A percentile compares a stretch with the other conserved stretches of the same genome.
phyloP scores from a whole-genome alignment of 805 yeast species.

The Zygotorulaspora danielsina region DNA sequence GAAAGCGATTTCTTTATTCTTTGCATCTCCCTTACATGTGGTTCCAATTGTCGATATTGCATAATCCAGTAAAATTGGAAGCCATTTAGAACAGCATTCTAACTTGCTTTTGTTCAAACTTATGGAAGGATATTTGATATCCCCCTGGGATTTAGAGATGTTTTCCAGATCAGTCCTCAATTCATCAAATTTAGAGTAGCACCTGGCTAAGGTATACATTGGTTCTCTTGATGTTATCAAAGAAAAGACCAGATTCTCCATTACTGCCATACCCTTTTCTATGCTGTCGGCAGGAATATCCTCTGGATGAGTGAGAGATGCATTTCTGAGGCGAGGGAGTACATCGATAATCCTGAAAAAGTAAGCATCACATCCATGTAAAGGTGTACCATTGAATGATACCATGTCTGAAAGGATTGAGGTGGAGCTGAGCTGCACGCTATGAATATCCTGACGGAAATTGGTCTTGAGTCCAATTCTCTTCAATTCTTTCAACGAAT shows the following conservation, averaged over 20 bases:
- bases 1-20: constrained; percentile 2
- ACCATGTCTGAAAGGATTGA: constrained; percentile 53
- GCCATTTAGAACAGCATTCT: constrained; percentile 26
- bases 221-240: constrained; percentile 53
- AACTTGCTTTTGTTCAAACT: constrained; percentile 12
- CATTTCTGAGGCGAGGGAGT: constrained; percentile 69
- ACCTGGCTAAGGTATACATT: constrained; percentile 32
- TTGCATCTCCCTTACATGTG: constrained; percentile 1
- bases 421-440: constrained; percentile 58
- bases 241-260: constrained; percentile 63
- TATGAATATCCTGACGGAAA: constrained; percentile 61
- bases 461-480: constrained; percentile 70
- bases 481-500: constrained; percentile 66
- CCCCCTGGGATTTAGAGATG: constrained; percentile 18
- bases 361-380: constrained; percentile 47
- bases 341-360: constrained; percentile 73
- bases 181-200: constrained; percentile 18
- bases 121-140: constrained; percentile 18
- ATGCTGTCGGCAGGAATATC: constrained; percentile 72
- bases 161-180: constrained; percentile 25
- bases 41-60: constrained; percentile 23
- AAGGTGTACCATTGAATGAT: constrained; percentile 39
- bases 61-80: constrained; percentile 37
- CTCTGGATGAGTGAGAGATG: constrained; percentile 55
- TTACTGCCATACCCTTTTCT: constrained; percentile 68